Evolutionary conservation across 768 basidiomycete species (phyloP).

Genomic region (Asterophora parasitica): DNA sequence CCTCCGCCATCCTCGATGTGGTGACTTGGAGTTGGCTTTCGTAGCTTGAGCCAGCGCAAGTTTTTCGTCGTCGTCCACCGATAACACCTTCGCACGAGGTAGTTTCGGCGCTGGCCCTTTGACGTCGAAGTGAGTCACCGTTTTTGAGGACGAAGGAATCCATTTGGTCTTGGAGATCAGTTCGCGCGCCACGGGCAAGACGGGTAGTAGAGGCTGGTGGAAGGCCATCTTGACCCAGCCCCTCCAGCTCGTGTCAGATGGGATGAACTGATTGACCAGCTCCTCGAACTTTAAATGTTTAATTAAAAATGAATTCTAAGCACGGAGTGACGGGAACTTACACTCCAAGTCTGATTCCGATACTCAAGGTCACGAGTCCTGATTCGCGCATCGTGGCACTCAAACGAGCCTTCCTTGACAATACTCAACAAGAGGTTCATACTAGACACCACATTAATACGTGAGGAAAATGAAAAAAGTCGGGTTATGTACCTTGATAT

Average conservation of each 20-base stretch:
- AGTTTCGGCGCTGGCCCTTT: conserved; percentile 26
- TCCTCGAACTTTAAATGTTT: conserved; percentile 60
- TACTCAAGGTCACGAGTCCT: conserved; percentile 78
- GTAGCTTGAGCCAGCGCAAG: conserved; percentile 8
- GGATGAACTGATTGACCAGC: conserved; percentile 73
- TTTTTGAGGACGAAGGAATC: conserved; percentile 43
- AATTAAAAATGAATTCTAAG: background rate
- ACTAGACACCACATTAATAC: conserved; percentile 27
- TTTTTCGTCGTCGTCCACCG: conserved; percentile 13
- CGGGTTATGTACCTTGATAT: conserved; percentile 54
- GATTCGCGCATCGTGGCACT: conserved; percentile 74
- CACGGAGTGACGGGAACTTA: conserved; percentile 31
- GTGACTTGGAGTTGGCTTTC: conserved; percentile 14
- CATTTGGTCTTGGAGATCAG: conserved; percentile 74
- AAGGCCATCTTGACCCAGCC: conserved; percentile 84
- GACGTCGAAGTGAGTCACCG: conserved; percentile 27
- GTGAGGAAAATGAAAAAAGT: conserved; percentile 15
- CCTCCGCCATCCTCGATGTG: conserved; percentile 22
- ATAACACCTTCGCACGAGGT: conserved; percentile 20
- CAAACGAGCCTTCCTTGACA: conserved; percentile 80
- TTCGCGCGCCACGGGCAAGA: conserved; percentile 74
- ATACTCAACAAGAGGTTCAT: conserved; percentile 72
- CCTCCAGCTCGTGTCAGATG: conserved; percentile 71
- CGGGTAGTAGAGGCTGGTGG: conserved; percentile 73
- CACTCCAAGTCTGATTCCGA: conserved; percentile 79